Evolutionary conservation across 75 land plant genomes (phyloP).

Genomic region (Larix kaempferi): DNA sequence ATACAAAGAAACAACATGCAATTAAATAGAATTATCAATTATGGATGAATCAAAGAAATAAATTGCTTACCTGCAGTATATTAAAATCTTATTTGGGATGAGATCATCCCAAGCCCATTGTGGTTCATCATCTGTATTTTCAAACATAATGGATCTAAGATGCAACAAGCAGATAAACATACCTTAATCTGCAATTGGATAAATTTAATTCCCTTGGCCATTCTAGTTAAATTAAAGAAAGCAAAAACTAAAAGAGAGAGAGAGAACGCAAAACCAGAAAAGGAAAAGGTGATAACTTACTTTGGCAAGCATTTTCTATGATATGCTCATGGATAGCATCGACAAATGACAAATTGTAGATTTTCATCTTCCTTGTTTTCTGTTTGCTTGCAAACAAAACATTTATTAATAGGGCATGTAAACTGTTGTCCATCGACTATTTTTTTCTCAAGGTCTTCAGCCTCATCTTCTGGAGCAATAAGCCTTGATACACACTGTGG

Average conservation of each 20-base stretch:
- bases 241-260: not conserved
- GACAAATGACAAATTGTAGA: constrained; percentile 73
- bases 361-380: constrained; percentile 51
- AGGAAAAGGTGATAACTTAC: constrained; percentile 23
- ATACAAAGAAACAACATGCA: not conserved
- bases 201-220: no score
- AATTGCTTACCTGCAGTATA: constrained; percentile 68
- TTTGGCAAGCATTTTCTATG: constrained; percentile 84
- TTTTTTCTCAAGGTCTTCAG: constrained; percentile 27
- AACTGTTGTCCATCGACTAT: constrained; percentile 60
- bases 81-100: constrained; percentile 56
- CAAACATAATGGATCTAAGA: constrained; percentile 38
- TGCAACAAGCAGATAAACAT: not conserved
- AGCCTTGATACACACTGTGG: constrained; percentile 62
- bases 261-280: not conserved
- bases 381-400: constrained; percentile 46
- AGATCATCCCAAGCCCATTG: constrained; percentile 76
- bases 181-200: not conserved
- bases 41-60: not conserved
- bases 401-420: constrained; percentile 75
- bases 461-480: constrained; percentile 31
- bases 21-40: not conserved
- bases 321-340: constrained; percentile 84
- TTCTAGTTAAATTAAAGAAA: not conserved
- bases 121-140: constrained; percentile 21